phyloP scores from a whole-genome alignment of 495 filamentous ascomycete species.

The Evernia prunastri region DNA sequence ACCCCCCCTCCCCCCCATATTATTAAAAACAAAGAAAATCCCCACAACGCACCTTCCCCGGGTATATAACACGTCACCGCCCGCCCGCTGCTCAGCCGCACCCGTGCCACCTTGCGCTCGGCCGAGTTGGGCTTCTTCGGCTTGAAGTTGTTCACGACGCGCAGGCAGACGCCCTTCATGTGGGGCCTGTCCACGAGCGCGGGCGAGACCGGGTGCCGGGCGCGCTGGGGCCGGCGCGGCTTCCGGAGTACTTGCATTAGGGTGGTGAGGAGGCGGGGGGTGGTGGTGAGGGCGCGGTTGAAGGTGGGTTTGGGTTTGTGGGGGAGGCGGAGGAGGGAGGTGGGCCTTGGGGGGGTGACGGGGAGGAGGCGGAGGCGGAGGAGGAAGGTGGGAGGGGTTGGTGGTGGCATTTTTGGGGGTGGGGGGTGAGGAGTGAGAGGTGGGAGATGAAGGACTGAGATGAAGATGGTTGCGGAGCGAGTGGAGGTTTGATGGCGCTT shows the following conservation, averaged over 20 bases:
- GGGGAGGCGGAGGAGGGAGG: constrained; percentile 30
- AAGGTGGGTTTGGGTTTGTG: constrained; percentile 22
- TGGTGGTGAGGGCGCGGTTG: constrained; percentile 41
- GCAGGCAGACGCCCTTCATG: constrained; percentile 92
- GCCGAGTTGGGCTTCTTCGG: constrained; percentile 99
- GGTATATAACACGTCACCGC: constrained; percentile 88
- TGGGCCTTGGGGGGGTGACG: constrained; percentile 35
- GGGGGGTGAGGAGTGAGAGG: constrained; percentile 3
- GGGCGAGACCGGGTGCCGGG: constrained; percentile 78
- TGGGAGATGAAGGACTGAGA: too few relatives aligned
- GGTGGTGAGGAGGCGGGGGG: constrained; percentile 39
- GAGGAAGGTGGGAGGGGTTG: neutral
- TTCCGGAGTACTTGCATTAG: constrained; percentile 58
- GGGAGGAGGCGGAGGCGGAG: constrained; percentile 13
- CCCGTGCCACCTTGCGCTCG: constrained; percentile 83
- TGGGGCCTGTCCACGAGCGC: constrained; percentile 69
- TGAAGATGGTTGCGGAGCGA: neutral
- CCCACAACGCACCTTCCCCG: constrained; percentile 69
- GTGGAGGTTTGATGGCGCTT: neutral
- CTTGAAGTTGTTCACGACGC: constrained; percentile 73
- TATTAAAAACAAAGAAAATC: neutral
- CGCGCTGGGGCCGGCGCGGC: constrained; percentile 66
- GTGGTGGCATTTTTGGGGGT: constrained; percentile 4
- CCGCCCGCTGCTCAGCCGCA: constrained; percentile 79
- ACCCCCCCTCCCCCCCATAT: too few relatives aligned